Conservation (phyloP, 805 yeast genomes). For the Metschnikowia koreensis region DNA sequence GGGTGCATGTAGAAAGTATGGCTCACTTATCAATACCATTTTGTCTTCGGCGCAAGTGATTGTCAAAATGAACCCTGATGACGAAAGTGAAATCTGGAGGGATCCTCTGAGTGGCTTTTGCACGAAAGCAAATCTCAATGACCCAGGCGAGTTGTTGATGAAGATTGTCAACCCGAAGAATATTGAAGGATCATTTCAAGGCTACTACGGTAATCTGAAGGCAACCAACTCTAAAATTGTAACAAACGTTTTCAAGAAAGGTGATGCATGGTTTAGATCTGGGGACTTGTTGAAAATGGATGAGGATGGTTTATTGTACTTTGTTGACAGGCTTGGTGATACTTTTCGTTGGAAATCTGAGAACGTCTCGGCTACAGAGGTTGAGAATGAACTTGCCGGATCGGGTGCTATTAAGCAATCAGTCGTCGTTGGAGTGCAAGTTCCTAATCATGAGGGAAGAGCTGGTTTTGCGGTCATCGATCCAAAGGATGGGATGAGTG, state of each 20-base stretch:
- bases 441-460: conserved; percentile 89
- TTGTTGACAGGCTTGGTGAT: conserved; percentile 91
- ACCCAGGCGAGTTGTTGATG: conserved; percentile 89
- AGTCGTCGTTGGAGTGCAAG: conserved; percentile 83
- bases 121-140: conserved; percentile 49
- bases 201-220: conserved; percentile 75
- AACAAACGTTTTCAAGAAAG: conserved; percentile 71
- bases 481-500: conserved; percentile 37
- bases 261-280: conserved; percentile 88
- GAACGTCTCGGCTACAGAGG: conserved; percentile 91
- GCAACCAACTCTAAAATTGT: conserved; percentile 79
- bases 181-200: conserved; percentile 79
- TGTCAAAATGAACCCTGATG: conserved; percentile 77
- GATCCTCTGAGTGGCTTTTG: conserved; percentile 65
- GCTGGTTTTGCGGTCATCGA: conserved; percentile 87
- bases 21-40: conserved; percentile 52
- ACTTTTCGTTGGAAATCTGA: conserved; percentile 97
- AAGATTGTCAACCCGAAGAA: conserved; percentile 60
- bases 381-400: conserved; percentile 69
- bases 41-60: conserved; percentile 56
- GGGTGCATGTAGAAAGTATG: conserved; percentile 86
- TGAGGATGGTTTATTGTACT: conserved; percentile 66
- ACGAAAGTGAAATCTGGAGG: conserved; percentile 67
- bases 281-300: conserved; percentile 81
- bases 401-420: conserved; percentile 54